phyloP scores from a whole-genome alignment of 176 grass and related monocot genomes.

The Puya raimondii region DNA sequence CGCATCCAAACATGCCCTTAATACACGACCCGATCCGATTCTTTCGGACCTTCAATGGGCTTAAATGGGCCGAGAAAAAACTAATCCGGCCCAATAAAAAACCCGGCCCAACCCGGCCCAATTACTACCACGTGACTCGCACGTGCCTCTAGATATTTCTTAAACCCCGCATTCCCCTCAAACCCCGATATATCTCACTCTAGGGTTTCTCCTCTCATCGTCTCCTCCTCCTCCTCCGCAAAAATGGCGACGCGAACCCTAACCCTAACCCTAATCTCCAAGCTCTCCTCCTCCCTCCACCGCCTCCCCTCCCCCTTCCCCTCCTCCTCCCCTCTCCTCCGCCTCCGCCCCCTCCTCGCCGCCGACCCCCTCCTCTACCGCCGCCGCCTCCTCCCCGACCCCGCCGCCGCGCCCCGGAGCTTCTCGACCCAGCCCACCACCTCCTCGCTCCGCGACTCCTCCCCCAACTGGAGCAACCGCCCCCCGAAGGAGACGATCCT shows the following conservation, averaged over 20 bases:
- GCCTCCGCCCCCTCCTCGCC: conserved; percentile 10
- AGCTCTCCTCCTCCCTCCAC: neutral
- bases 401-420: conserved; percentile 12
- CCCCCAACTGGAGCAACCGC: conserved; percentile 67
- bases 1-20: too few relatives aligned
- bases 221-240: neutral
- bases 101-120: too few relatives aligned
- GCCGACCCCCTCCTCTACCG: neutral
- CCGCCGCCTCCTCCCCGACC: conserved; percentile 4
- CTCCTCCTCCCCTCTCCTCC: neutral
- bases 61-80: too few relatives aligned
- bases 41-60: too few relatives aligned
- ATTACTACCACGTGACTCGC: too few relatives aligned
- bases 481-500: conserved; percentile 82
- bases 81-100: too few relatives aligned
- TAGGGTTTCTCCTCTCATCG: too few relatives aligned
- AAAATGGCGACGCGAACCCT: neutral
- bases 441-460: conserved; percentile 58
- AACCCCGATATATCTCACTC: too few relatives aligned
- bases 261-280: neutral
- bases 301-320: neutral
- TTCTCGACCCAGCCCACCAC: conserved; percentile 49
- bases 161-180: too few relatives aligned
- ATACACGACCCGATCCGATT: too few relatives aligned
- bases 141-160: too few relatives aligned